These are phyloP conservation scores for Russula brevipes DNA, from an alignment of 768 basidiomycete species.

Conservation along the genomic window DNA sequence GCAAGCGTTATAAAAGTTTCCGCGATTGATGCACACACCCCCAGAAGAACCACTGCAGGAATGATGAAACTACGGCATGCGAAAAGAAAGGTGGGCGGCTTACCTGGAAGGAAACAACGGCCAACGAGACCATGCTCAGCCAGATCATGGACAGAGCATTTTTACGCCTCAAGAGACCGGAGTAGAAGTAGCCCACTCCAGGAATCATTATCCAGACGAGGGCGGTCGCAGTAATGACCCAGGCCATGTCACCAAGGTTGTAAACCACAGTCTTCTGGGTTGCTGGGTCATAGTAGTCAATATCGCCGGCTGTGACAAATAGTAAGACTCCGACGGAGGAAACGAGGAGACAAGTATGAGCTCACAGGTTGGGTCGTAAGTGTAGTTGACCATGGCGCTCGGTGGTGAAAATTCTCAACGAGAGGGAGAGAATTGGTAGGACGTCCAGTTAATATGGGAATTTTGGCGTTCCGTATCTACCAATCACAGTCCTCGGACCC, in stretches of 20 bases:
- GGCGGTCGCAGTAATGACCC: slow-evolving; percentile 68
- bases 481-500: slow-evolving; percentile 9
- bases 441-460: slow-evolving; percentile 4
- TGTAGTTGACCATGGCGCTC: slow-evolving; percentile 30
- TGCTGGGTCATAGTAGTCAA: slow-evolving; percentile 32
- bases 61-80: slow-evolving; percentile 11
- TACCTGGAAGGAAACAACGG: slow-evolving; percentile 81
- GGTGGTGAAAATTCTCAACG: background rate
- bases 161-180: slow-evolving; percentile 86
- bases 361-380: slow-evolving; percentile 27
- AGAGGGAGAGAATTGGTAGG: background rate
- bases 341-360: background rate
- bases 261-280: slow-evolving; percentile 34
- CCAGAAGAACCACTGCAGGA: slow-evolving; percentile 92
- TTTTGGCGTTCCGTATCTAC: slow-evolving; percentile 12
- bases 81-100: background rate
- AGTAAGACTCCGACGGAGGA: background rate
- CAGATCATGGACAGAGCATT: slow-evolving; percentile 91
- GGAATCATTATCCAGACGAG: slow-evolving; percentile 68
- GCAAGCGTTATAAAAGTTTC: background rate
- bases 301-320: slow-evolving; percentile 35
- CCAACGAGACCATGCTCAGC: slow-evolving; percentile 69
- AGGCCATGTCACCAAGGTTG: slow-evolving; percentile 63
- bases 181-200: slow-evolving; percentile 81
- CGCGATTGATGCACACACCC: slow-evolving; percentile 37